phyloP scores from a whole-genome alignment of 257 asterid genomes.

The Paulownia fortunei region DNA sequence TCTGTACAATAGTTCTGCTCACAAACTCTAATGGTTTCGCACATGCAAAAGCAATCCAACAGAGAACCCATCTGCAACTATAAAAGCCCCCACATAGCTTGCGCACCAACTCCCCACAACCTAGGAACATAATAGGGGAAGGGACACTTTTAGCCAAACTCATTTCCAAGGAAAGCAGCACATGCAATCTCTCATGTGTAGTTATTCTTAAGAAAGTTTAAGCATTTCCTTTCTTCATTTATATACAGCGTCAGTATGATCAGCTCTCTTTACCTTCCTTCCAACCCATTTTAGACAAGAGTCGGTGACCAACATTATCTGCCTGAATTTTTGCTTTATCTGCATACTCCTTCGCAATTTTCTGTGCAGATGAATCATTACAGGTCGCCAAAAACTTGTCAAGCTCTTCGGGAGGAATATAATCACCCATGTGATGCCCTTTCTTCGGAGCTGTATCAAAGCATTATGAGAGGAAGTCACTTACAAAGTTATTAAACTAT shows the following conservation, averaged over 20 bases:
- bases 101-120: not conserved
- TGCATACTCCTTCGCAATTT: constrained; percentile 66
- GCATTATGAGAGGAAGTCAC: constrained; percentile 25
- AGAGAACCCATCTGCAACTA: not conserved
- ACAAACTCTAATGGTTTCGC: not conserved
- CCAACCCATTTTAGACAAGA: constrained; percentile 96
- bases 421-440: constrained; percentile 99
- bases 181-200: not conserved
- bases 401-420: constrained; percentile 89
- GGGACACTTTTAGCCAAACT: not conserved
- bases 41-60: constrained; percentile 5
- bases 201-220: not conserved
- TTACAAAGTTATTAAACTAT: not conserved
- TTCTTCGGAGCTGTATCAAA: constrained; percentile 57
- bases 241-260: not conserved
- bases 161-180: not conserved
- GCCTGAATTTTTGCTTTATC: constrained; percentile 81
- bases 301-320: constrained; percentile 89
- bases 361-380: constrained; percentile 68
- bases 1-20: not conserved
- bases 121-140: not conserved
- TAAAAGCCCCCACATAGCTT: not conserved
- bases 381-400: constrained; percentile 84
- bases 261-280: constrained; percentile 68
- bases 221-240: not conserved